Evolutionary conservation across 2,329 filamentous ascomycete genomes (phyloP).

Genomic region (Clonostachys byssicola): DNA sequence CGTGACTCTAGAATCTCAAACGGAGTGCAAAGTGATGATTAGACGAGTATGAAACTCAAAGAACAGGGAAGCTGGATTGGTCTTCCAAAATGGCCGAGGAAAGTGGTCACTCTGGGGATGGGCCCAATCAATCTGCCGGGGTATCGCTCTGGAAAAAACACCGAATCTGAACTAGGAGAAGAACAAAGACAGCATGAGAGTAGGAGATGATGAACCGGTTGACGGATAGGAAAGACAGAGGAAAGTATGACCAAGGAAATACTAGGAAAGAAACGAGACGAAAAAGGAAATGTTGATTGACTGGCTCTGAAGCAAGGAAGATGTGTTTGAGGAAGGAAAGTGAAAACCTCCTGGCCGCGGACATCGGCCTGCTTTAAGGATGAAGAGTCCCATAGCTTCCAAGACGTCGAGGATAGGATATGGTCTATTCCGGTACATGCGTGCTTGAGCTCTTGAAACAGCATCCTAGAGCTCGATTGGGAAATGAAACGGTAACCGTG

Average conservation of each 20-base stretch:
- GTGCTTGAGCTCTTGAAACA: constrained; percentile 16
- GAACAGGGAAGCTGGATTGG: background rate
- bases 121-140: background rate
- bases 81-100: constrained; percentile 4
- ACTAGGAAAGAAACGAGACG: constrained; percentile 14
- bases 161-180: constrained; percentile 2
- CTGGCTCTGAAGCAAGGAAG: constrained; percentile 7
- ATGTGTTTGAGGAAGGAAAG: constrained; percentile 11
- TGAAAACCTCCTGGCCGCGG: background rate
- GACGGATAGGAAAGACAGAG: constrained; percentile 12
- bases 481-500: constrained; percentile 47
- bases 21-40: background rate
- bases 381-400: constrained; percentile 2
- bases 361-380: background rate
- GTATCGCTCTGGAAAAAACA: constrained; percentile 2
- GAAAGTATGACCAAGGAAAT: constrained; percentile 14
- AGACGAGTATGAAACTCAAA: constrained; percentile 4
- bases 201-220: constrained; percentile 10
- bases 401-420: constrained; percentile 1
- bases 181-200: constrained; percentile 5
- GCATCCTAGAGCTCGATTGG: constrained; percentile 10
- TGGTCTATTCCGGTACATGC: constrained; percentile 1
- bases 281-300: constrained; percentile 9
- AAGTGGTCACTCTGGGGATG: constrained; percentile 11
- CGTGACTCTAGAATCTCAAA: too few species aligned